These are phyloP conservation scores for Stropharia rugosoannulata DNA, from an alignment of 768 basidiomycete species.

Conservation along the genomic window DNA sequence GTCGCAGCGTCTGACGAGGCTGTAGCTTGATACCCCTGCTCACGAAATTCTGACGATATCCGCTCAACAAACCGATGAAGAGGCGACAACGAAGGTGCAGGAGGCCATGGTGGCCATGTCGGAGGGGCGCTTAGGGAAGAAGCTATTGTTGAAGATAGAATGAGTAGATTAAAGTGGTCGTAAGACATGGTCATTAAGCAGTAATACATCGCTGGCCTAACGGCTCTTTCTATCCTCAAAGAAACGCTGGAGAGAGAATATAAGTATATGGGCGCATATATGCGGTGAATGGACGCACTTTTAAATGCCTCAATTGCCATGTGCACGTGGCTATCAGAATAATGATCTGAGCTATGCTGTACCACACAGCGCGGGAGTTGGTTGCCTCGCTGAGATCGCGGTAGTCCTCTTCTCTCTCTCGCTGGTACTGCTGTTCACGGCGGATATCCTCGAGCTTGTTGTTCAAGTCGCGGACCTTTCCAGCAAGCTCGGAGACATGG, in stretches of 20 bases:
- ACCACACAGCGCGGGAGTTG: slow-evolving; percentile 94
- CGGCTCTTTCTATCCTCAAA: slow-evolving; percentile 86
- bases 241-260: slow-evolving; percentile 53
- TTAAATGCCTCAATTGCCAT: slow-evolving; percentile 94
- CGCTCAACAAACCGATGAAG: slow-evolving; percentile 32
- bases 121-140: slow-evolving; percentile 39
- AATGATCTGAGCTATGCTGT: slow-evolving; percentile 83
- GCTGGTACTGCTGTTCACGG: slow-evolving; percentile 95
- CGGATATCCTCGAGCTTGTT: slow-evolving; percentile 90
- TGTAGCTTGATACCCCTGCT: slow-evolving; percentile 63
- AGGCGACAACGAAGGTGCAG: slow-evolving; percentile 45
- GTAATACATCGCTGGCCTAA: slow-evolving; percentile 28
- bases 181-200: slow-evolving; percentile 4
- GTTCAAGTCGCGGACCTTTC: slow-evolving; percentile 90
- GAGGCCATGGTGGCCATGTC: slow-evolving; percentile 42
- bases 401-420: slow-evolving; percentile 92
- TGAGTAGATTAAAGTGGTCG: slow-evolving; percentile 3
- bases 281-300: slow-evolving; percentile 45
- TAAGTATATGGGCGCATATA: not conserved
- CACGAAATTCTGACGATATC: slow-evolving; percentile 66
- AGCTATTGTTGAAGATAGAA: slow-evolving; percentile 38
- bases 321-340: slow-evolving; percentile 82
- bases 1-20: not conserved
- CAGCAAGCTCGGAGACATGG: slow-evolving; percentile 79
- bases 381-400: slow-evolving; percentile 86